Evolutionary conservation across 768 basidiomycete species (phyloP), one percentile per base, ranked within the genome.

Genomic region (Kwoniella heveanensis): DNA sequence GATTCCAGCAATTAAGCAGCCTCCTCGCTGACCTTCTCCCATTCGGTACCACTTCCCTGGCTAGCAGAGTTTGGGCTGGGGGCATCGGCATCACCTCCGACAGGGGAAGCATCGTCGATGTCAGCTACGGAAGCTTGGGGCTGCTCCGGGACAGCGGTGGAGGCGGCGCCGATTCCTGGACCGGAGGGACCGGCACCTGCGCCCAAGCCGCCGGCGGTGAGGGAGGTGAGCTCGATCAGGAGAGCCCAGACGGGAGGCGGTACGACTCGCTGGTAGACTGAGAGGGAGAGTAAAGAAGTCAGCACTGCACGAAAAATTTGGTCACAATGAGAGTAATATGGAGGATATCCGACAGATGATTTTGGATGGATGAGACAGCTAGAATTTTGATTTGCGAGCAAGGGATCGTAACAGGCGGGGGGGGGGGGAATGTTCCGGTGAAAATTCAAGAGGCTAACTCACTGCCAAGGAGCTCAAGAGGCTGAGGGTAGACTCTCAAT

Each of bases 401-500:
- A n/a, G n/a, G n/a, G n/a, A n/a, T n/a, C n/a, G n/a, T n/a, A n/a
- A n/a, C n/a, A n/a, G n/a, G n/a, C n/a, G n/a, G n/a, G n/a, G n/a
- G n/a, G n/a, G n/a, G n/a, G n/a, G n/a, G n/a, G n/a, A n/a, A n/a
- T n/a, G n/a, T n/a, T n/a, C n/a, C n/a, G n/a, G n/a, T n/a, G n/a
- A n/a, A n/a, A n/a, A n/a, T n/a, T n/a, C n/a, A 27, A 21, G 9
- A 10, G 48, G 4, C 22, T 9, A n/a, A 75, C 78, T 69, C 36
- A 81, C 79, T 94, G 80, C 89, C 86, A 72, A 99, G 89, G 70
- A 98, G 86, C 80, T 98, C 96, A 30, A 92, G 87, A 0, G 94
- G 92, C 29, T 90, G 87, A 54, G 96, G 96, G 82, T 99, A 99
- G 36, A 96, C 92, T 58, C 89, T 85, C 62, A 98, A 87, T 1